These are phyloP conservation scores for Neofusicoccum sp. DNA, from an alignment of 2,329 filamentous ascomycete genomes.

Conservation along the genomic window DNA sequence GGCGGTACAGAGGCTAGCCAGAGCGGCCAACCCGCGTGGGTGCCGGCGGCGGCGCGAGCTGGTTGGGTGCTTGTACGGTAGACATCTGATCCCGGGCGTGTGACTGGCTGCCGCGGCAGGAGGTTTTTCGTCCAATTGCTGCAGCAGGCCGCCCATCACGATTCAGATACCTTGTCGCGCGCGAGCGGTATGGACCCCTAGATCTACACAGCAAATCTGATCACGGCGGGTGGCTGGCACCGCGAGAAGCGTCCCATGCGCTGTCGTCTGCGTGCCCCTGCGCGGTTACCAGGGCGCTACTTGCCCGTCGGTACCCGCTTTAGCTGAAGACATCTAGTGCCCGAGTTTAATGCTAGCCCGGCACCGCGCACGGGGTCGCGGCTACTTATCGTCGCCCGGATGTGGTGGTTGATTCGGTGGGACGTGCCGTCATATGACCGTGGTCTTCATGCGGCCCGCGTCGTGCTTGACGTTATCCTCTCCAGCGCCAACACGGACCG, in stretches of 20 bases:
- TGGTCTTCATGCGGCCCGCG: too few species aligned
- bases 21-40: slow-evolving; percentile 3
- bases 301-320: not conserved
- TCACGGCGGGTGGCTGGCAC: not conserved
- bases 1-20: not conserved
- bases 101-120: slow-evolving; percentile 7
- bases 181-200: slow-evolving; percentile 9
- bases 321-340: not conserved
- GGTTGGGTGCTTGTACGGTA: slow-evolving; percentile 6
- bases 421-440: too few species aligned
- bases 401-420: too few species aligned
- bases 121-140: not conserved
- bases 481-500: too few species aligned
- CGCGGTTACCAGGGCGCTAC: not conserved
- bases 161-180: slow-evolving; percentile 13
- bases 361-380: not conserved
- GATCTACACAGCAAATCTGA: slow-evolving; percentile 9
- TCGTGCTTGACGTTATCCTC: too few species aligned
- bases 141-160: not conserved
- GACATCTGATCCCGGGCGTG: not conserved
- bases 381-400: not conserved
- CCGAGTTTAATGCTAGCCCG: too few species aligned
- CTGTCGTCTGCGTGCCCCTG: not conserved
- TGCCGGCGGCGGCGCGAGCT: not conserved
- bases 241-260: not conserved